Evolutionary conservation across 2,329 filamentous ascomycete species (phyloP).

Genomic region (Fusarium humuli): DNA sequence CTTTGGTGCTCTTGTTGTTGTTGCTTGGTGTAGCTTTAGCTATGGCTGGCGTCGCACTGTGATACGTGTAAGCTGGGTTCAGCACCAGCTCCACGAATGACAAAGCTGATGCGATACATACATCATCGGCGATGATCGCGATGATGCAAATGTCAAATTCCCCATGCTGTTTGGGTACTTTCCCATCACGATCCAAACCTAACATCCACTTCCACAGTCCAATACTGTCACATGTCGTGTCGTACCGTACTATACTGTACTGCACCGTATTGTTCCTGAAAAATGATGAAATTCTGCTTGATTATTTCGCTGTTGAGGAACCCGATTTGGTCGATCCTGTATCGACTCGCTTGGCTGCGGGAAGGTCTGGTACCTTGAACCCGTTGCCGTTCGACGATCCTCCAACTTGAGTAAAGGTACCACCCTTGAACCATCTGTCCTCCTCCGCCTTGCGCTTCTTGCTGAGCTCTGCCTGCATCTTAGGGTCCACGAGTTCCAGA

Average conservation of each 20-base stretch:
- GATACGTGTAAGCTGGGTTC: conserved; percentile 1
- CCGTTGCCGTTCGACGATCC: conserved; percentile 64
- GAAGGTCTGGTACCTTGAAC: conserved; percentile 86
- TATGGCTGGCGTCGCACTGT: not conserved
- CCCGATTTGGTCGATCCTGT: conserved; percentile 53
- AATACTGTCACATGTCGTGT: not conserved
- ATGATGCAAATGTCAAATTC: conserved; percentile 37
- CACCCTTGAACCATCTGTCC: conserved; percentile 95
- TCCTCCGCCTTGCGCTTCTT: conserved; percentile 94
- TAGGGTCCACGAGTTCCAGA: conserved; percentile 93
- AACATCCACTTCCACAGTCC: not conserved
- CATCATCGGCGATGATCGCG: conserved; percentile 23
- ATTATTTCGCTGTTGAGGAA: conserved; percentile 46
- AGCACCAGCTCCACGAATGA: conserved; percentile 11
- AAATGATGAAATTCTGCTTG: not conserved
- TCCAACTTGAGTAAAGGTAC: conserved; percentile 92
- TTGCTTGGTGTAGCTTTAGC: conserved; percentile 9
- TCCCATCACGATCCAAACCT: conserved; percentile 26
- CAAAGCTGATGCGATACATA: conserved; percentile 11
- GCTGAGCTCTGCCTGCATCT: conserved; percentile 86
- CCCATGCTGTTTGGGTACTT: conserved; percentile 28
- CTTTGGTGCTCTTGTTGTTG: not conserved
- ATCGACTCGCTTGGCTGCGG: conserved; percentile 75
- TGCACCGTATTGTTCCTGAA: not conserved
- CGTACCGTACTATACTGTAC: not conserved